Conservation (phyloP, 257 asterid species). For the Linaria vulgaris region DNA sequence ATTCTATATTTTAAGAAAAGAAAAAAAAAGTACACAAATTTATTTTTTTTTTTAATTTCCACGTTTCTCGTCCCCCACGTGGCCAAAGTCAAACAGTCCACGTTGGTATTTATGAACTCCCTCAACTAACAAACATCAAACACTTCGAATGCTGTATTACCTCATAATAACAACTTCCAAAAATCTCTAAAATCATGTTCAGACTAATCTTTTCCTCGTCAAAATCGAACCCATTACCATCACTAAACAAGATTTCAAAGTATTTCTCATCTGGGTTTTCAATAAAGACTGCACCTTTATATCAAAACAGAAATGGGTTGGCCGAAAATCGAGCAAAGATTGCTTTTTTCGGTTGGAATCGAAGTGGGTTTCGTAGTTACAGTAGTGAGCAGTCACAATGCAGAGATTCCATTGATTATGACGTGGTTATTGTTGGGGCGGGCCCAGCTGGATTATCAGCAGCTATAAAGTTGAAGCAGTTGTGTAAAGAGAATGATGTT, state of each 20-base stretch:
- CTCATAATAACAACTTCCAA: no score
- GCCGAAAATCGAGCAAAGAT: conserved; percentile 23
- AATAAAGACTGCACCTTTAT: conserved; percentile 26
- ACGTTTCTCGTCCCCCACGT: no score
- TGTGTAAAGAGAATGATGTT: conserved; percentile 67
- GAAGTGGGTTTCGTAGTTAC: conserved; percentile 36
- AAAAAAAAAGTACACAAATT: no score
- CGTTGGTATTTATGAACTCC: no score
- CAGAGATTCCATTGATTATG: conserved; percentile 78
- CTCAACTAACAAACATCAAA: no score
- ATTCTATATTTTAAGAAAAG: no score
- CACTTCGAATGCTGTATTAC: no score
- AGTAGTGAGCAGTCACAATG: conserved; percentile 37
- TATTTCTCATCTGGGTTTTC: conserved; percentile 29
- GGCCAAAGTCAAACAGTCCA: no score
- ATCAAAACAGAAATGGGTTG: conserved; percentile 28
- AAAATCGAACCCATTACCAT: conserved; percentile 39
- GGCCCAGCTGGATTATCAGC: conserved; percentile 99
- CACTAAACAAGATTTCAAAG: conserved; percentile 13
- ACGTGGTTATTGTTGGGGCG: conserved; percentile 94
- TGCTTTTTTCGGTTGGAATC: conserved; percentile 26
- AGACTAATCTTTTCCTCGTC: conserved; percentile 34
- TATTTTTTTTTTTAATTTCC: no score
- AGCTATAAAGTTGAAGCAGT: conserved; percentile 83
- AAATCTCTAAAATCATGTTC: conserved; percentile 22